Evolutionary conservation across 1,284 basidiomycete genomes (phyloP), one percentile per base, ranked within the genome.

Genomic region (Microbotryum saponariae): DNA sequence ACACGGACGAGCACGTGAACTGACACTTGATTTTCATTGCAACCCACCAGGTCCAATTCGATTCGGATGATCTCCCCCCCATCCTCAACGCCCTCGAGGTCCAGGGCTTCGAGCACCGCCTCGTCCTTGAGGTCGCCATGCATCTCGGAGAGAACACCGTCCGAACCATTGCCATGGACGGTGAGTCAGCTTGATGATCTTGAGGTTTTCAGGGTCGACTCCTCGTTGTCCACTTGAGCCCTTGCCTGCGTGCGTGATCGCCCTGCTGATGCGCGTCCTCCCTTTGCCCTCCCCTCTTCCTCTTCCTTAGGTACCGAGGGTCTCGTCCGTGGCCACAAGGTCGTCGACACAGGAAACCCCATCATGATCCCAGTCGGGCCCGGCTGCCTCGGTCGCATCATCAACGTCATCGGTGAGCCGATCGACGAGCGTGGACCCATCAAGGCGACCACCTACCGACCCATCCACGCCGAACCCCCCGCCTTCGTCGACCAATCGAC

Each of bases 331-430:
- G 94, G 94, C 59, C 89, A 94, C 79, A 92, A 87, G 81, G 94
- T 97, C 75, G 76, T 94, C 74, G 94, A 97, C 80, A 96, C 93
- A 53, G 94, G 94, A 77, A 81, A 87, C 62, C 94, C 94, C 77
- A 97, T 98, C 79, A 84, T 83, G 79, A 91, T 98, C 71, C 94
- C 93, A 73, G 94, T 98, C 76, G 94, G 94, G 69, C 85, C 84
- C 68, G 89, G 83, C 67, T 92, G 90, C 58, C 86, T 97, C 65
- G 94, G 93, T 65, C 91, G 94, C 78, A 98, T 98, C 84, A 97
- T 98, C 89, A 98, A 97, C 81, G 94, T 98, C 79, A 97, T 97
- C 80, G 94, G 94, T 75, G 93, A 97, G 79, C 91, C 94, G 76
- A 97, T 98, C 78, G 94, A 98, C 78, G 92, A 97, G 80, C 91